phyloP scores from a whole-genome alignment of 208 protist species.

The Vickermania ingenoplastis region DNA sequence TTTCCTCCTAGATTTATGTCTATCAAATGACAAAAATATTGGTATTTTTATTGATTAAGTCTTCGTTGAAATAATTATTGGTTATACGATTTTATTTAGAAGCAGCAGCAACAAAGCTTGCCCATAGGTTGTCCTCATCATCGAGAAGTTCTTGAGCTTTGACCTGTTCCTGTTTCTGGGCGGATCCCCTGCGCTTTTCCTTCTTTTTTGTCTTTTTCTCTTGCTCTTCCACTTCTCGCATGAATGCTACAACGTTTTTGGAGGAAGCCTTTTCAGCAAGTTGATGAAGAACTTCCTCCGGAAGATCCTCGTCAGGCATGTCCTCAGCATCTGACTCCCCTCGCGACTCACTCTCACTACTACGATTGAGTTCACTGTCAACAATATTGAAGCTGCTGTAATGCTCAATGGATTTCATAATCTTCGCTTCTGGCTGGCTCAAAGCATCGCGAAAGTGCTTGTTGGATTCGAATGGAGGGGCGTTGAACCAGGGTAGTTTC shows the following conservation, averaged over 20 bases:
- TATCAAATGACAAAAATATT: no score
- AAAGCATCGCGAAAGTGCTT: slow-evolving; percentile 77
- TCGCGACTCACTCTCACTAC: slow-evolving; percentile 7
- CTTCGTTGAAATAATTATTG: no score
- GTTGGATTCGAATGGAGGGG: slow-evolving; percentile 87
- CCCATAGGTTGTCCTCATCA: slow-evolving; percentile 38
- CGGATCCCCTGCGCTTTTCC: slow-evolving; percentile 10
- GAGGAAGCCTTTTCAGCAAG: slow-evolving; percentile 7
- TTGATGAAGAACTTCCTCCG: neutral
- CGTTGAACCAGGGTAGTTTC: slow-evolving; percentile 94
- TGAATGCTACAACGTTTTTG: slow-evolving; percentile 43
- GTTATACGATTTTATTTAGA: slow-evolving; percentile 2
- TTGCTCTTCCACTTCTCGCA: slow-evolving; percentile 29
- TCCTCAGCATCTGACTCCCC: neutral
- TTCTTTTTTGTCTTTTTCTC: slow-evolving; percentile 33
- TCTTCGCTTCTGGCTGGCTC: slow-evolving; percentile 48
- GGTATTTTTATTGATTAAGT: no score
- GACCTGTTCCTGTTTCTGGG: slow-evolving; percentile 2
- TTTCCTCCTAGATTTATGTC: no score
- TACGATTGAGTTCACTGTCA: slow-evolving; percentile 53
- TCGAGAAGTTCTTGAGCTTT: neutral
- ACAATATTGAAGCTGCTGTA: slow-evolving; percentile 79
- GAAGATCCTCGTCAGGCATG: neutral
- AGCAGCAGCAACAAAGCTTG: slow-evolving; percentile 27
- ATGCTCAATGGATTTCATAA: slow-evolving; percentile 86